phyloP scores from a whole-genome alignment of 2,329 filamentous ascomycete species.

The Tolypocladium sp. region DNA sequence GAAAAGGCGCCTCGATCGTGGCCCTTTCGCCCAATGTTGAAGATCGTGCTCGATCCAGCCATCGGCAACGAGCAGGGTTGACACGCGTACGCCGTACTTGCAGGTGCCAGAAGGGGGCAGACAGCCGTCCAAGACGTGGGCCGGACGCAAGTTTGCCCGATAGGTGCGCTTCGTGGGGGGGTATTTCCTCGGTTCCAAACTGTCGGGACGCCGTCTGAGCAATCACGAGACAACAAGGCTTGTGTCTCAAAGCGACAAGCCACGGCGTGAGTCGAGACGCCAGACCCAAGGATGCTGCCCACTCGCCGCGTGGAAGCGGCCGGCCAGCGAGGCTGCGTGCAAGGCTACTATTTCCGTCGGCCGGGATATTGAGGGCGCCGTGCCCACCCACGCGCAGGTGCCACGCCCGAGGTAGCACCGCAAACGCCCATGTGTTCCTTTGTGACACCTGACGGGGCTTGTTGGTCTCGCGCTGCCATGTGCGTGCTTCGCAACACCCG shows the following conservation, averaged over 20 bases:
- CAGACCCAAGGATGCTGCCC: no score
- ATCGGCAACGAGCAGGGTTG: no score
- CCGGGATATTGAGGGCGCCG: no score
- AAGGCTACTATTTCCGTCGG: background rate
- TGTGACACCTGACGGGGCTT: background rate
- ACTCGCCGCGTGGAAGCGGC: no score
- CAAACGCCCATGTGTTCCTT: background rate
- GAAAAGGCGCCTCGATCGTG: background rate
- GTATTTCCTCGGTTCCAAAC: background rate
- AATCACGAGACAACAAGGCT: background rate
- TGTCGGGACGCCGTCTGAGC: background rate
- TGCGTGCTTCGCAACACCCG: no score
- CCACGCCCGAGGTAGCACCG: background rate
- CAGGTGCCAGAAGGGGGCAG: background rate
- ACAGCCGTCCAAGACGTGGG: background rate
- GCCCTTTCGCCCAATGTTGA: background rate
- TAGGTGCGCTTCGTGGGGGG: background rate
- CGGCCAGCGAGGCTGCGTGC: background rate
- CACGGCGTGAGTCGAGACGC: background rate
- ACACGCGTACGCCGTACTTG: background rate
- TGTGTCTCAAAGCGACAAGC: background rate
- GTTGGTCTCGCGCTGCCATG: background rate
- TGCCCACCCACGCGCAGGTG: background rate
- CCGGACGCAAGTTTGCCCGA: background rate
- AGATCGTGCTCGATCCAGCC: background rate